Conservation (phyloP, 768 basidiomycete species). For the Xerocomellus dryophilus region DNA sequence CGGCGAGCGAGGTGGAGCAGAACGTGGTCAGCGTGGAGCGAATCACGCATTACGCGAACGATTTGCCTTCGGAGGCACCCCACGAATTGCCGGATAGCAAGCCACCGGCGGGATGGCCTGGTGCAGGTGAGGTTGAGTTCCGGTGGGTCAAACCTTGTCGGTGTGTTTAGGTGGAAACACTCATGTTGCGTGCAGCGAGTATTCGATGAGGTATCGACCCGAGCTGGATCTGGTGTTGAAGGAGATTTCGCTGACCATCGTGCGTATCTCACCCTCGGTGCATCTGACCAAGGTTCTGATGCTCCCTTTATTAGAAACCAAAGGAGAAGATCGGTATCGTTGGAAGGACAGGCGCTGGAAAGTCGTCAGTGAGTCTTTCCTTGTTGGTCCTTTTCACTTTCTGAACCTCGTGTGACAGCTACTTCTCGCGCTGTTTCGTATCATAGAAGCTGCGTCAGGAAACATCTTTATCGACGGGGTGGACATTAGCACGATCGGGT, state of each 20-base stretch:
- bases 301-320: slow-evolving; percentile 47
- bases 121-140: slow-evolving; percentile 70
- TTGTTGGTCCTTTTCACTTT: background rate
- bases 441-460: slow-evolving; percentile 68
- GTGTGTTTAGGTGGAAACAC: background rate
- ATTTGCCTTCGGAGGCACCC: slow-evolving; percentile 71
- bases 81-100: slow-evolving; percentile 60
- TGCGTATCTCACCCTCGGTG: slow-evolving; percentile 27
- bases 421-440: slow-evolving; percentile 71
- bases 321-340: slow-evolving; percentile 89
- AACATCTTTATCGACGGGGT: slow-evolving; percentile 71
- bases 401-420: slow-evolving; percentile 35
- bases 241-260: slow-evolving; percentile 67
- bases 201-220: slow-evolving; percentile 75
- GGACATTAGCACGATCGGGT: slow-evolving; percentile 72
- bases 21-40: slow-evolving; percentile 89
- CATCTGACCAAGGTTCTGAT: slow-evolving; percentile 2
- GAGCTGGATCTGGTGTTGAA: slow-evolving; percentile 81
- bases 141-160: slow-evolving; percentile 38
- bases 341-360: slow-evolving; percentile 79
- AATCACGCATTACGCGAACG: slow-evolving; percentile 71
- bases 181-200: slow-evolving; percentile 42
- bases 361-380: slow-evolving; percentile 57
- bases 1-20: slow-evolving; percentile 85
- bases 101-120: slow-evolving; percentile 66